phyloP scores from a whole-genome alignment of 768 basidiomycete species.

The Xerocomellus dryophilus region DNA sequence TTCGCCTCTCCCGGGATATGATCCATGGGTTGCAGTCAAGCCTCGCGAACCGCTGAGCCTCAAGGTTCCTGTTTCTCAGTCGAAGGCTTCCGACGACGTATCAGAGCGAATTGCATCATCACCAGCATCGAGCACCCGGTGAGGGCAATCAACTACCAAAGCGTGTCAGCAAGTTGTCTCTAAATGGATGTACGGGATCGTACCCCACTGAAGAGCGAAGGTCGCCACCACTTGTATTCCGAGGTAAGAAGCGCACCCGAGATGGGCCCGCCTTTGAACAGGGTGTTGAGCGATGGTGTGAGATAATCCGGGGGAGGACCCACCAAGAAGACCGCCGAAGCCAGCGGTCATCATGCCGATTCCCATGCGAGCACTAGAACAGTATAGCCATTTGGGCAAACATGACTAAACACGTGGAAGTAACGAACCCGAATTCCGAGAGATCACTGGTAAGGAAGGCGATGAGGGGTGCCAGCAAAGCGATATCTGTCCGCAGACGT shows the following conservation, averaged over 20 bases:
- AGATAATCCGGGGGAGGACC: slow-evolving; percentile 3
- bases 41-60: neutral
- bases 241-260: slow-evolving; percentile 54
- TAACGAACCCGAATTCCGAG: slow-evolving; percentile 49
- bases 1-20: neutral
- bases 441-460: slow-evolving; percentile 42
- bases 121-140: neutral
- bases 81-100: neutral
- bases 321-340: slow-evolving; percentile 20
- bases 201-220: slow-evolving; percentile 50
- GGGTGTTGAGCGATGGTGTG: neutral
- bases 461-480: slow-evolving; percentile 41
- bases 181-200: neutral
- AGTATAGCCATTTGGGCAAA: neutral
- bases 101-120: slow-evolving; percentile 8
- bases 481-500: slow-evolving; percentile 31
- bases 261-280: slow-evolving; percentile 46
- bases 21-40: neutral
- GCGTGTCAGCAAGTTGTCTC: neutral
- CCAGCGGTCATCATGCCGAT: slow-evolving; percentile 10
- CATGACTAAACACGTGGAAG: neutral
- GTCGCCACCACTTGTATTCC: slow-evolving; percentile 54
- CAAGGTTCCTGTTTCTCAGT: neutral
- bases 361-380: slow-evolving; percentile 29
- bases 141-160: slow-evolving; percentile 8